A percentile compares a stretch with the other conserved stretches of the same genome.
Evolutionary conservation across 352 stramenopile genomes (phyloP).

Genomic region (Phytopythium boreale): DNA sequence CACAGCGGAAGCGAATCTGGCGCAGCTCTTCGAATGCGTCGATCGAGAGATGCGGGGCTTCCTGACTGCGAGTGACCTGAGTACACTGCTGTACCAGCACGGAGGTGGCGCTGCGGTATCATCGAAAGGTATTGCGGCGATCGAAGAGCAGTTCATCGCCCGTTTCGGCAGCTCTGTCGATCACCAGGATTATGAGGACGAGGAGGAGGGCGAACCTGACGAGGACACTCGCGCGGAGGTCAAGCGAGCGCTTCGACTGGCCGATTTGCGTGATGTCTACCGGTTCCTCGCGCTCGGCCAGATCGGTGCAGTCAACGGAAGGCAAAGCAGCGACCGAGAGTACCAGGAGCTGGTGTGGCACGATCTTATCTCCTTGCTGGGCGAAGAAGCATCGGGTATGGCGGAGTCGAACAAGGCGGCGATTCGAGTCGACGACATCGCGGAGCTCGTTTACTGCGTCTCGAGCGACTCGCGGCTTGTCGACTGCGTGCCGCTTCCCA

Average conservation of each 20-base stretch:
- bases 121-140: slow-evolving; percentile 2
- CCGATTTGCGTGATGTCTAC: slow-evolving; percentile 44
- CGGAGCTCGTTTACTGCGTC: slow-evolving; percentile 28
- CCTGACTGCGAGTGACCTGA: slow-evolving; percentile 12
- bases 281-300: slow-evolving; percentile 13
- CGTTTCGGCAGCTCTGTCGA: slow-evolving; percentile 1
- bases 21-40: slow-evolving; percentile 42
- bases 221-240: neutral
- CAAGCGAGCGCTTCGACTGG: slow-evolving; percentile 18
- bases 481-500: slow-evolving; percentile 8
- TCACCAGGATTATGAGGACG: neutral
- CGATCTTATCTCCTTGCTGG: slow-evolving; percentile 21
- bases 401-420: neutral
- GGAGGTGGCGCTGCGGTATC: slow-evolving; percentile 9
- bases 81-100: slow-evolving; percentile 23
- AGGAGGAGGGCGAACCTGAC: neutral
- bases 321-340: neutral
- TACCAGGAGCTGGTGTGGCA: slow-evolving; percentile 37
- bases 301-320: neutral
- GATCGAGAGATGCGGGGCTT: slow-evolving; percentile 29
- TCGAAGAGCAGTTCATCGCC: slow-evolving; percentile 1
- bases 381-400: neutral
- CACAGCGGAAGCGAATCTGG: slow-evolving; percentile 26
- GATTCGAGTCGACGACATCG: slow-evolving; percentile 6
- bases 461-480: slow-evolving; percentile 29